These are phyloP conservation scores for Ustilago bromivora DNA, from an alignment of 1,284 basidiomycete genomes.

Conservation along the genomic window DNA sequence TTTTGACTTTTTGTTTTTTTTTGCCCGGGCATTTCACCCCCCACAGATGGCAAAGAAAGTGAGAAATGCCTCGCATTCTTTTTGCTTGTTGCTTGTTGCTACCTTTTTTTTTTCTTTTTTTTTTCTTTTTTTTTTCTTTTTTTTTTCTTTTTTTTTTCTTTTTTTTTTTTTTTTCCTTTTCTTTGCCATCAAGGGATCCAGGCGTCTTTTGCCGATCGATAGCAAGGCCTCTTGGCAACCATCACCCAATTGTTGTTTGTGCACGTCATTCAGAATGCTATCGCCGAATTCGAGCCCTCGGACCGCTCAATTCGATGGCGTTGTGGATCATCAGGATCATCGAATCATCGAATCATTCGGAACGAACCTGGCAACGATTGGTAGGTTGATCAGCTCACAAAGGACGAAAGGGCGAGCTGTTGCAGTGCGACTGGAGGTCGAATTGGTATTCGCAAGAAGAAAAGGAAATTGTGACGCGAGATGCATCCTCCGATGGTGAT, in stretches of 20 bases:
- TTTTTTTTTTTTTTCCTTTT: background rate
- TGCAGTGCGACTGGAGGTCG: background rate
- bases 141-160: background rate
- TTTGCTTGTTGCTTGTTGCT: background rate
- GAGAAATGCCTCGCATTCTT: background rate
- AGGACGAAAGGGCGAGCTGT: background rate
- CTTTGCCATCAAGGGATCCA: background rate
- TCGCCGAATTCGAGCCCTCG: background rate
- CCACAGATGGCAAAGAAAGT: constrained; percentile 12
- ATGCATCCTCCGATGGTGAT: constrained; percentile 17
- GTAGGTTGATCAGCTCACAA: too few species aligned
- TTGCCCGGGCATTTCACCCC: background rate
- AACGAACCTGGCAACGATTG: background rate
- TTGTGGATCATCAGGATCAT: background rate
- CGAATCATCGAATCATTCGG: background rate
- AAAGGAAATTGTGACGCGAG: constrained; percentile 11
- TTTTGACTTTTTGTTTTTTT: background rate
- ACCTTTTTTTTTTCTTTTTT: background rate
- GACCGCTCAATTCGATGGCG: background rate
- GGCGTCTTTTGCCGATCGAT: constrained; percentile 6
- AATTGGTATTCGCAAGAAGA: background rate
- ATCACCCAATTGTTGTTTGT: background rate
- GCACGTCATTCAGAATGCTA: background rate
- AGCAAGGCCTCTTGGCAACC: constrained; percentile 5
- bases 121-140: background rate